phyloP scores from a whole-genome alignment of 306 rosid genomes.

The Trifolium dubium region DNA sequence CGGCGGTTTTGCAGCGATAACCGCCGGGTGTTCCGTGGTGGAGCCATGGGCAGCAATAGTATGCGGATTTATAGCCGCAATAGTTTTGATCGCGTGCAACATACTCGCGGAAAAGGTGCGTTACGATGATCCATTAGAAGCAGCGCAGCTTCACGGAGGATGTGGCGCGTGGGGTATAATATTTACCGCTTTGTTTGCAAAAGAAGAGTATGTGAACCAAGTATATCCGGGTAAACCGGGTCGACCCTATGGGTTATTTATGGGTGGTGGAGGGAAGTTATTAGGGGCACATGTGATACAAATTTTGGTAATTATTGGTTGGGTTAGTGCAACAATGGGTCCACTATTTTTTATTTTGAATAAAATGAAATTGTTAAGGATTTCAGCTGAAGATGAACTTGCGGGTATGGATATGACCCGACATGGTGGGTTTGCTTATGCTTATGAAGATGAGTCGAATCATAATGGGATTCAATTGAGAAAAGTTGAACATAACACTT shows the following conservation, averaged over 20 bases:
- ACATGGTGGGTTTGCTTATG: conserved; percentile 92
- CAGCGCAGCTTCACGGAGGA: conserved; percentile 93
- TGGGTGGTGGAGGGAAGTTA: conserved; percentile 82
- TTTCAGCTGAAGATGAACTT: conserved; percentile 74
- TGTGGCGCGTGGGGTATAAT: conserved; percentile 97
- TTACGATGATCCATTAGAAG: conserved; percentile 84
- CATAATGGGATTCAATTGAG: conserved; percentile 49
- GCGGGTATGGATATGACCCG: conserved; percentile 98
- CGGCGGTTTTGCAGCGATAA: conserved; percentile 92
- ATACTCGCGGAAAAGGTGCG: conserved; percentile 60
- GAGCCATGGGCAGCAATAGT: conserved; percentile 94
- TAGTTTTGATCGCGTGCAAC: conserved; percentile 69
- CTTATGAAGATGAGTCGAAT: conserved; percentile 48
- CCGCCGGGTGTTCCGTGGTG: conserved; percentile 84
- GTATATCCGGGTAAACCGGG: conserved; percentile 52
- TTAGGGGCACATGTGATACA: conserved; percentile 77
- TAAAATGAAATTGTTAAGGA: conserved; percentile 68
- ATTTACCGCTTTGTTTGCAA: conserved; percentile 83
- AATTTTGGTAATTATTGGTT: conserved; percentile 70
- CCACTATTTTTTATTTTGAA: conserved; percentile 65
- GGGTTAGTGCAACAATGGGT: conserved; percentile 96
- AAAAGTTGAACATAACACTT: conserved; percentile 49
- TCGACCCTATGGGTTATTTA: conserved; percentile 63
- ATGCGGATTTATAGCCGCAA: conserved; percentile 74
- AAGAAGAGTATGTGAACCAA: conserved; percentile 63